Percentiles rank a stretch among this genome's conserved stretches.
Conservation (phyloP, 495 filamentous ascomycete genomes). For the Glonium stellatum region DNA sequence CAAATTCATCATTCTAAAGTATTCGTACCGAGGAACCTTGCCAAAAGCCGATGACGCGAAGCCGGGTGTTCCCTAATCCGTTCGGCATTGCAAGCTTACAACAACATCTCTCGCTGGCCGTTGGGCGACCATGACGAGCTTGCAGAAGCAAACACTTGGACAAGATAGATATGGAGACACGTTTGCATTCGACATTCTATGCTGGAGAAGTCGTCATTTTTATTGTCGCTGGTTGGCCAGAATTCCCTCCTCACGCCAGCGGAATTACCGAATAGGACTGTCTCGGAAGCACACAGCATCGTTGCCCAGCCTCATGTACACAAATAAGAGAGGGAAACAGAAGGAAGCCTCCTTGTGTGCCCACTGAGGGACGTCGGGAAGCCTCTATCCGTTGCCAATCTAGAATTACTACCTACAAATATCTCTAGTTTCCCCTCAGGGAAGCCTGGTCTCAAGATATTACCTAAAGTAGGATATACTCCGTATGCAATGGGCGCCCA, state of each 20-base stretch:
- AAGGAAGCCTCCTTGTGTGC: too few relatives aligned
- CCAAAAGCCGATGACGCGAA: conserved; percentile 6
- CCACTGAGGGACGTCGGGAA: too few relatives aligned
- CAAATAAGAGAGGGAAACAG: too few relatives aligned
- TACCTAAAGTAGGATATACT: too few relatives aligned
- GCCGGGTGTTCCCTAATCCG: neutral
- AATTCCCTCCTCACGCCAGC: neutral
- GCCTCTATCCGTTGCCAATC: too few relatives aligned
- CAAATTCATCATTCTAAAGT: neutral
- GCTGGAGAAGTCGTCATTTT: conserved; percentile 7
- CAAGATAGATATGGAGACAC: neutral
- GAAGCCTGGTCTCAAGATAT: too few relatives aligned
- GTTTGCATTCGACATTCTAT: neutral
- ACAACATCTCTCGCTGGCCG: neutral
- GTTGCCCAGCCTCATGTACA: too few relatives aligned
- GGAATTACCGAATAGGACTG: too few relatives aligned
- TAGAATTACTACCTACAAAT: too few relatives aligned
- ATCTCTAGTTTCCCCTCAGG: too few relatives aligned
- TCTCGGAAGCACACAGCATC: too few relatives aligned
- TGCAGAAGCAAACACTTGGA: neutral
- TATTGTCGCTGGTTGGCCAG: conserved; percentile 1
- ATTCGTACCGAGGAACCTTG: conserved; percentile 2
- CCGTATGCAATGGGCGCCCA: too few relatives aligned
- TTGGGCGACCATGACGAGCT: neutral
- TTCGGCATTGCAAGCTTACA: neutral